Conservation (phyloP, 2,329 filamentous ascomycete species). For the Hypoxylon sp. region DNA sequence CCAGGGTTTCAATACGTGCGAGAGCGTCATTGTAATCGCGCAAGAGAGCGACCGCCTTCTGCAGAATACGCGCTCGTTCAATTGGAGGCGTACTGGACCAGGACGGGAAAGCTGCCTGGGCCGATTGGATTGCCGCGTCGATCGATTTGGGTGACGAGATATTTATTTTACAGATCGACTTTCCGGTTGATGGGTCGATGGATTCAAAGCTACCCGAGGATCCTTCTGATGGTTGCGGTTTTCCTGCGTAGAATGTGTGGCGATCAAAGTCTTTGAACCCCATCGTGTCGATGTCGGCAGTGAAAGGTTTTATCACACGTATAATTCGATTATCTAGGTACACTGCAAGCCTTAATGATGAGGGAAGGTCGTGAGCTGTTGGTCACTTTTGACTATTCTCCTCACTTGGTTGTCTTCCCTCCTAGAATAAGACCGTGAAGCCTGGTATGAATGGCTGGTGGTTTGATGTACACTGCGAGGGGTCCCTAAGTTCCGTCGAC, state of each 20-base stretch:
- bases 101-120: constrained; percentile 77
- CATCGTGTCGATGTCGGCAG: constrained; percentile 42
- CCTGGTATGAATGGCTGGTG: constrained; percentile 10
- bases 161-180: constrained; percentile 79
- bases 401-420: constrained; percentile 4
- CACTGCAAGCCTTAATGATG: constrained; percentile 5
- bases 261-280: constrained; percentile 56
- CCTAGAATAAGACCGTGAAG: constrained; percentile 11
- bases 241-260: constrained; percentile 83
- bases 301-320: constrained; percentile 6
- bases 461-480: not conserved
- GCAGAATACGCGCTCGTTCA: constrained; percentile 82
- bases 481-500: constrained; percentile 2
- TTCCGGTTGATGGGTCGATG: constrained; percentile 80
- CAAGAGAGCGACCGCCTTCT: constrained; percentile 80
- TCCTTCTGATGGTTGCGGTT: constrained; percentile 71
- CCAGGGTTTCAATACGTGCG: constrained; percentile 83
- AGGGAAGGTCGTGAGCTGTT: not conserved
- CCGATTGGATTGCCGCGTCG: constrained; percentile 80
- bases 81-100: constrained; percentile 85
- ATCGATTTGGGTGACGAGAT: constrained; percentile 76
- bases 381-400: not conserved
- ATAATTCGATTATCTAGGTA: not conserved
- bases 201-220: constrained; percentile 77
- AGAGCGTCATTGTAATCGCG: constrained; percentile 84